These are phyloP conservation scores for Annulohypoxylon moriforme DNA, from an alignment of 495 filamentous ascomycete species.

Conservation along the genomic window DNA sequence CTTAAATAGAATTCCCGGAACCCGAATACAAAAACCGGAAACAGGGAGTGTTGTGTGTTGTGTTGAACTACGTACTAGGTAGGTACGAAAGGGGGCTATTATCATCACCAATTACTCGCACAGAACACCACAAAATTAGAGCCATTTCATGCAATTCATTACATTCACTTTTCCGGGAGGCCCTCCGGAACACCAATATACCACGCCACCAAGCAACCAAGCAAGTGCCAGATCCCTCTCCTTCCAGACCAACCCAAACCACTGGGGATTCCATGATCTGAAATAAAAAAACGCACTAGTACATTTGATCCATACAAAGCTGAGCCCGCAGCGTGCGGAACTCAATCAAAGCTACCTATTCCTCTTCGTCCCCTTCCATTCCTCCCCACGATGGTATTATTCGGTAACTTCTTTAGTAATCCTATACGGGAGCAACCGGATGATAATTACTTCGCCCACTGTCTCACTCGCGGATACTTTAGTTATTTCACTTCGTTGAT, in stretches of 20 bases:
- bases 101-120: neutral
- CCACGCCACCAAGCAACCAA: neutral
- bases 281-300: neutral
- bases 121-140: neutral
- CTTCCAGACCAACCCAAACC: neutral
- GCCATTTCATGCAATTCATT: constrained; percentile 2
- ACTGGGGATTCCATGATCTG: neutral
- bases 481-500: neutral
- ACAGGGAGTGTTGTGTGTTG: too few relatives aligned
- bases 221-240: neutral
- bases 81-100: neutral
- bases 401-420: too few relatives aligned
- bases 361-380: neutral
- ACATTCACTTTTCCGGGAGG: neutral
- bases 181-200: neutral
- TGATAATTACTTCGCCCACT: neutral
- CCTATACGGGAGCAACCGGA: neutral
- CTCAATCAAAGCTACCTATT: neutral
- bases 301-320: neutral
- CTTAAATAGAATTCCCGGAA: too few relatives aligned
- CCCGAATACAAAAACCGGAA: too few relatives aligned
- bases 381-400: neutral
- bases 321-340: neutral
- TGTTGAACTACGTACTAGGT: too few relatives aligned
- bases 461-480: too few relatives aligned